Conservation (phyloP, 2,329 filamentous ascomycete genomes). For the Hymenoscyphus infarciens region DNA sequence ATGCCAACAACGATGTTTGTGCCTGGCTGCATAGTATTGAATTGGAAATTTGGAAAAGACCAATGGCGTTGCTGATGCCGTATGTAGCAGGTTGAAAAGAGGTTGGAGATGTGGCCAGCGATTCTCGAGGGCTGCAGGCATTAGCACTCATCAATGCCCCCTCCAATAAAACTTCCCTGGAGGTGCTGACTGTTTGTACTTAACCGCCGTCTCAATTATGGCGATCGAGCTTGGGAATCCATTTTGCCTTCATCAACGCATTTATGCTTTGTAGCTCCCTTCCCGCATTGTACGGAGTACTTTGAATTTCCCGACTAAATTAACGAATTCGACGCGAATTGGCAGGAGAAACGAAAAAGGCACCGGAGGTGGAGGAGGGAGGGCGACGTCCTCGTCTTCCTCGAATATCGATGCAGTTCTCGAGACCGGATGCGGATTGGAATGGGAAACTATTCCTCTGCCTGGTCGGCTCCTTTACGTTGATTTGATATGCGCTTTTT, state of each 20-base stretch:
- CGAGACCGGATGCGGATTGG: background rate
- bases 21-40: too few relatives aligned
- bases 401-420: background rate
- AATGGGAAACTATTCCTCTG: background rate
- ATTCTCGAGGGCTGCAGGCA: too few relatives aligned
- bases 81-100: background rate
- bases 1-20: too few relatives aligned
- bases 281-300: background rate
- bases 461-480: background rate
- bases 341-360: too few relatives aligned
- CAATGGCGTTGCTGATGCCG: background rate
- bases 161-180: background rate
- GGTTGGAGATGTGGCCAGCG: background rate
- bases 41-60: too few relatives aligned
- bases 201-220: background rate
- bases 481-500: too few relatives aligned
- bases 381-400: background rate
- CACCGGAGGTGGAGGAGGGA: too few relatives aligned
- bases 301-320: too few relatives aligned
- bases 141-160: background rate
- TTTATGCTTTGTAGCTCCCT: background rate
- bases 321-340: too few relatives aligned
- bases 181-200: background rate
- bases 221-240: background rate
- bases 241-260: background rate